Base-by-base conservation (phyloP, 192 early-diverging fungal species). In the Nowakowskiella sp. region DNA sequence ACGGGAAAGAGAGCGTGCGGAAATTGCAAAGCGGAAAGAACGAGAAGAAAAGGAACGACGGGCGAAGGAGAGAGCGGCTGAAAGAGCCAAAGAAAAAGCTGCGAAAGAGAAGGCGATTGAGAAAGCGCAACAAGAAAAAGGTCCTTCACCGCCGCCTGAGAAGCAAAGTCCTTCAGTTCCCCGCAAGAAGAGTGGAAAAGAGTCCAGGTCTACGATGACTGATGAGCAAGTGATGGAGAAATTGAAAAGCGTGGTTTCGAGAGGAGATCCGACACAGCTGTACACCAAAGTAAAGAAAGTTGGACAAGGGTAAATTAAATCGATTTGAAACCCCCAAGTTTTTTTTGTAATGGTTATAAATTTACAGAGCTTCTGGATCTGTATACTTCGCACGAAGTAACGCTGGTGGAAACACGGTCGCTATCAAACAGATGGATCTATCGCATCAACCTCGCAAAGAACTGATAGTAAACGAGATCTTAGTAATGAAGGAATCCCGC, bases 221-320 rank as follows among this genome's bases (percentile, higher is more conserved):
- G 92, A 99, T 59, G 72, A 84, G 23, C 90, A 99, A 62, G 85
- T 96, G 39, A 94, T 99, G 91, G 85, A 92, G 46, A 88, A 81
- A 67, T 66, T 99, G 61, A 74, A 89, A 62, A n/a, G n/a, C 13
- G 88, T 96, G 8, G 94, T 96, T 19, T 89, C 94, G 32, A 75
- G 78, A 34, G 88, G 88, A 23, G 92, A 99, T 65, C 96, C 96
- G 25, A 89, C 84, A 57, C 49, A 72, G 8, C 66, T 96, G 44
- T 99, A 99, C 68, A 81, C 83, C 57, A 94, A 97, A 65, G 76
- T 92, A 65, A 89, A 91, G 67, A 91, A 93, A 71, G 85, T 99
- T 57, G 96, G 96, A 0, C 94, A 96, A 78, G 92, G 94, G 84
- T 86, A 76, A 55, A 66, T 52, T 9, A 53, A 36, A n/a, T n/a